Conservation (phyloP, 495 filamentous ascomycete genomes). For the Neurospora sp. region DNA sequence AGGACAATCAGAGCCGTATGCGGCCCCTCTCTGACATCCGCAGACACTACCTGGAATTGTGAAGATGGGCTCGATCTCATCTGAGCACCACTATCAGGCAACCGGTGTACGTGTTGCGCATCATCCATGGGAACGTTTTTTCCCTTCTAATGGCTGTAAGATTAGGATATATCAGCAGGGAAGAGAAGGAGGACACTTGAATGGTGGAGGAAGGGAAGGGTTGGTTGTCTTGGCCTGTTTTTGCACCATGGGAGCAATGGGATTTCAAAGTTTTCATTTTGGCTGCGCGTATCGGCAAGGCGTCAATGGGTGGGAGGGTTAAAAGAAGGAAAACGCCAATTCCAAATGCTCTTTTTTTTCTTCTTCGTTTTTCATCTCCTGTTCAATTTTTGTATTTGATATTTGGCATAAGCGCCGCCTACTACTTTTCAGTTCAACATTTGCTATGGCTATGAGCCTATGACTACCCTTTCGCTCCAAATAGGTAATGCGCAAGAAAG, state of each 20-base stretch:
- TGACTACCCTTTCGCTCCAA: neutral
- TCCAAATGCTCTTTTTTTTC: slow-evolving; percentile 2
- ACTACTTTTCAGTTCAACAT: neutral
- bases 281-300: slow-evolving; percentile 12
- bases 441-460: neutral
- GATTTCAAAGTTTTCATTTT: slow-evolving; percentile 7
- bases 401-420: neutral
- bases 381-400: neutral
- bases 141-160: neutral
- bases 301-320: slow-evolving; percentile 10
- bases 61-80: neutral
- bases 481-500: neutral
- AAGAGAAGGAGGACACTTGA: neutral
- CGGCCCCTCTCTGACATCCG: neutral
- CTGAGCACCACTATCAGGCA: neutral
- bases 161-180: neutral
- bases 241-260: slow-evolving; percentile 2
- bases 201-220: neutral
- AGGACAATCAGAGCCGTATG: neutral
- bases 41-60: neutral
- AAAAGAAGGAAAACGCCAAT: slow-evolving; percentile 12
- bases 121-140: neutral
- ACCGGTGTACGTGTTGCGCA: neutral
- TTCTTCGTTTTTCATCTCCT: slow-evolving; percentile 1
- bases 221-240: neutral